Percentiles rank a stretch among this genome's conserved stretches.
Conservation (phyloP, 208 protist species). For the Trypanosoma rangeli region DNA sequence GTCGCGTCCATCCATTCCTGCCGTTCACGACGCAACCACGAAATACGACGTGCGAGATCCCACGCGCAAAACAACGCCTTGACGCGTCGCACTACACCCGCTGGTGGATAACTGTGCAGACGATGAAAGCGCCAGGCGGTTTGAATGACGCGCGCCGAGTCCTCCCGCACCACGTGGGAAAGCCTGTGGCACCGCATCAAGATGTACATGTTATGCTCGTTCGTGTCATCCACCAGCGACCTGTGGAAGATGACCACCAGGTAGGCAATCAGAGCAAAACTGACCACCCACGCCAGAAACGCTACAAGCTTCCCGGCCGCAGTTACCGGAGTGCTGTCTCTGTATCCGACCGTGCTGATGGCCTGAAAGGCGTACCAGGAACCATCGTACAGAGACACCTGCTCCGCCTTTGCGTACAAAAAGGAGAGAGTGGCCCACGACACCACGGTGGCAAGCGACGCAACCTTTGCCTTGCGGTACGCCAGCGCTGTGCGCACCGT, state of each 20-base stretch:
- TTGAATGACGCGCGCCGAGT: slow-evolving; percentile 58
- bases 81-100: slow-evolving; percentile 29
- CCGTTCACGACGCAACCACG: slow-evolving; percentile 41
- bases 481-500: slow-evolving; percentile 62
- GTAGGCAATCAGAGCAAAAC: slow-evolving; percentile 44
- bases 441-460: slow-evolving; percentile 24
- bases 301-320: slow-evolving; percentile 44
- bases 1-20: slow-evolving; percentile 35
- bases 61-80: slow-evolving; percentile 37
- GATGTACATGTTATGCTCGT: slow-evolving; percentile 53
- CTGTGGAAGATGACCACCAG: slow-evolving; percentile 18
- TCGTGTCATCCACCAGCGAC: background rate
- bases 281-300: slow-evolving; percentile 44
- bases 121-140: slow-evolving; percentile 50
- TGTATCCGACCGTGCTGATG: slow-evolving; percentile 74
- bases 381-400: slow-evolving; percentile 39
- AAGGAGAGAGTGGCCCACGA: slow-evolving; percentile 52
- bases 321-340: slow-evolving; percentile 65
- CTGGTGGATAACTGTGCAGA: slow-evolving; percentile 19
- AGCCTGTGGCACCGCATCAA: slow-evolving; percentile 55
- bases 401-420: slow-evolving; percentile 56
- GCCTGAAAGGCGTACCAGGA: slow-evolving; percentile 85
- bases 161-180: slow-evolving; percentile 37
- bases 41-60: slow-evolving; percentile 41
- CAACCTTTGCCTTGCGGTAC: slow-evolving; percentile 37